These are phyloP conservation scores for Nymphaea thermarum DNA, from an alignment of 164 flowering plant genomes.

Conservation along the genomic window DNA sequence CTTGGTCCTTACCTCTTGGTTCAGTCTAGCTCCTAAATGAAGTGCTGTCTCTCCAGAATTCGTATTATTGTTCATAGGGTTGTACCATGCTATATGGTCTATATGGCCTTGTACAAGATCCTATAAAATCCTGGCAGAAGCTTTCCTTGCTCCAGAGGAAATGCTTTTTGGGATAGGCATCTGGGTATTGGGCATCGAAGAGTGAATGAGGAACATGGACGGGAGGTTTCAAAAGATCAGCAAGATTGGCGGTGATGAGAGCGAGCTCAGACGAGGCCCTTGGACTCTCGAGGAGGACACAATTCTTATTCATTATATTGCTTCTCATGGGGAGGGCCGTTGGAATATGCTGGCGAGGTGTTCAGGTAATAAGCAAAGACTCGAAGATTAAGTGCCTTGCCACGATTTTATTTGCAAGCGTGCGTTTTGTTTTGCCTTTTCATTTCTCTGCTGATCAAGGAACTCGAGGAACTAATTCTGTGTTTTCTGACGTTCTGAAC, in stretches of 20 bases:
- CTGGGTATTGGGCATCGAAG: background rate
- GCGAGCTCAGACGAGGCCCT: conserved; percentile 77
- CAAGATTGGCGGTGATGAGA: conserved; percentile 24
- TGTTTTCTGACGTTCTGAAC: background rate
- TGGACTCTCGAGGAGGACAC: conserved; percentile 88
- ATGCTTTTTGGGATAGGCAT: background rate
- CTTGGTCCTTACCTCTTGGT: background rate
- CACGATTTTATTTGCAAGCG: background rate
- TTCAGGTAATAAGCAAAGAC: conserved; percentile 33
- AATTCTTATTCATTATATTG: conserved; percentile 41
- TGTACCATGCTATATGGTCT: background rate
- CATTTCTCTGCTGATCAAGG: too few relatives aligned
- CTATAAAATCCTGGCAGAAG: background rate
- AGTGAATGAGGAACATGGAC: background rate
- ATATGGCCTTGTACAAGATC: background rate
- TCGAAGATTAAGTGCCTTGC: background rate
- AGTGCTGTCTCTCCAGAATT: background rate
- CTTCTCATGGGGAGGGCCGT: conserved; percentile 63
- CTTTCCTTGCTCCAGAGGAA: background rate
- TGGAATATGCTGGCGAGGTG: conserved; percentile 65
- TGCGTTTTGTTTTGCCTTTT: background rate
- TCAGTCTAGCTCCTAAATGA: background rate
- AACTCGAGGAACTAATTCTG: background rate
- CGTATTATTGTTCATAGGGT: background rate
- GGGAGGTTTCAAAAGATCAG: background rate